Base-by-base conservation (phyloP, 1,284 basidiomycete genomes). In the Fistulinella cinereoalba region DNA sequence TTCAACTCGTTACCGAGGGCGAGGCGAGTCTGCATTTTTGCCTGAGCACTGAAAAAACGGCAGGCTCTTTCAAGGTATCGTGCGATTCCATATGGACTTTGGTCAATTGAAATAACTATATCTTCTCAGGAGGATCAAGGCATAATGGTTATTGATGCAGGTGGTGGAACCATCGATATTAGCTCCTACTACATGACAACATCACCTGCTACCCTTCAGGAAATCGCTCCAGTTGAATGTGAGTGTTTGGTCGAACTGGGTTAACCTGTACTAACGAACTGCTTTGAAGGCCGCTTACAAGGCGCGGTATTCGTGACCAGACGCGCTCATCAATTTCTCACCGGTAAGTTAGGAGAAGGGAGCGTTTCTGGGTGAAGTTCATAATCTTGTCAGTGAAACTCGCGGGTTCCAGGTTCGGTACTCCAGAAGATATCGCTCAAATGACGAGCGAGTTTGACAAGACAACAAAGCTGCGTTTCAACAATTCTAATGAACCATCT, bases 11-110 rank as follows among this genome's bases (percentile, higher is more conserved):
- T 2, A 75, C 75, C 1, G 76, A 78, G 52, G 76, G 76, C 15
- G 75, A 77, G 54, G 76, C 76, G 1, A 73, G 72, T 57, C 53
- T 77, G 3, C 74, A 77, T 50, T 76, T 68, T 40, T 74, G 74
- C 32, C 54, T 77, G 40, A 66, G 63, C 6, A 70, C 62, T 41
- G 72, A 68, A 6, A 59, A 73, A 22, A 65, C 67, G 2, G 51
- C 65, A 8, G 66, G 69, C 31, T 63, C 65, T 4, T 66, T 74
- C 58, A 68, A 67, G 60, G 73, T 74, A 44, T 22, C 1, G 21
- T 42, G 11, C 21, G 1, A 33, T 21, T 13, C 23, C 3, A 25
- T 19, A 18, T 34, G 28, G 5, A 9, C 28, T 11, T 13, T 5
- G 4, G 29, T 22, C 45, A 1, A 6, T 45, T 62, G 18, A 62